phyloP scores from a whole-genome alignment of 2,329 filamentous ascomycete species.

The Arthroderma sp. region DNA sequence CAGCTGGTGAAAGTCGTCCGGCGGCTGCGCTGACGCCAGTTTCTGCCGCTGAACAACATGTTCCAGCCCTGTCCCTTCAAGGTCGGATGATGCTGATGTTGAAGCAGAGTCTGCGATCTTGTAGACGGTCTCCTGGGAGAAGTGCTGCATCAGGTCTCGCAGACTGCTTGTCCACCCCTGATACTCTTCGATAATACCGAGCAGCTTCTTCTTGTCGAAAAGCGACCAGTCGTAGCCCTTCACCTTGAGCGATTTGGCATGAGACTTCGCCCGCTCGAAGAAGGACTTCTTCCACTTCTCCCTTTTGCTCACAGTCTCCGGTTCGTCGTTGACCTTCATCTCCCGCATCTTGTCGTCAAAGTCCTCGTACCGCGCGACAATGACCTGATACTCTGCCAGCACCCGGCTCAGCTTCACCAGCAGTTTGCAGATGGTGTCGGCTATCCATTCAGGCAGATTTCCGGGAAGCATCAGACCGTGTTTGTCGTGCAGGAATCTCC shows the following conservation, averaged over 20 bases:
- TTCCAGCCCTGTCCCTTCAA: conserved; percentile 18
- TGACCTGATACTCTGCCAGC: conserved; percentile 18
- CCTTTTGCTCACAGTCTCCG: conserved; percentile 7
- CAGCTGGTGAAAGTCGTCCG: conserved; percentile 16
- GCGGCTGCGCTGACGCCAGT: conserved; percentile 16
- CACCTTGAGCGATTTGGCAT: conserved; percentile 18
- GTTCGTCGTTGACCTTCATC: conserved; percentile 1
- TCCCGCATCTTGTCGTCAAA: conserved; percentile 13
- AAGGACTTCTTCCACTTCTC: conserved; percentile 17
- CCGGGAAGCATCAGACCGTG: conserved; percentile 19
- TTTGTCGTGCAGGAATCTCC: conserved; percentile 17
- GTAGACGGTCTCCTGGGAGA: conserved; percentile 15
- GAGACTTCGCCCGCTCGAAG: conserved; percentile 18
- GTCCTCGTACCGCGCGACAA: conserved; percentile 17
- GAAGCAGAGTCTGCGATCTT: conserved; percentile 17
- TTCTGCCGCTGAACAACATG: conserved; percentile 19
- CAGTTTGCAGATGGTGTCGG: conserved; percentile 16
- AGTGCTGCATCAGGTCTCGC: conserved; percentile 20
- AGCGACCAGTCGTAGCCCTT: conserved; percentile 24
- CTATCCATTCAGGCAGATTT: conserved; percentile 15
- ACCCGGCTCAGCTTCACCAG: conserved; percentile 18
- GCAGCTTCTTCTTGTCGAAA: conserved; percentile 23
- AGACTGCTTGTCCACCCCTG: conserved; percentile 20
- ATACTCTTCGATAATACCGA: conserved; percentile 18
- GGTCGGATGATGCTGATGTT: conserved; percentile 4